Evolutionary conservation across 495 filamentous ascomycete genomes (phyloP), one percentile per base, ranked within the genome.

Genomic region (Venustampulla echinocandica): DNA sequence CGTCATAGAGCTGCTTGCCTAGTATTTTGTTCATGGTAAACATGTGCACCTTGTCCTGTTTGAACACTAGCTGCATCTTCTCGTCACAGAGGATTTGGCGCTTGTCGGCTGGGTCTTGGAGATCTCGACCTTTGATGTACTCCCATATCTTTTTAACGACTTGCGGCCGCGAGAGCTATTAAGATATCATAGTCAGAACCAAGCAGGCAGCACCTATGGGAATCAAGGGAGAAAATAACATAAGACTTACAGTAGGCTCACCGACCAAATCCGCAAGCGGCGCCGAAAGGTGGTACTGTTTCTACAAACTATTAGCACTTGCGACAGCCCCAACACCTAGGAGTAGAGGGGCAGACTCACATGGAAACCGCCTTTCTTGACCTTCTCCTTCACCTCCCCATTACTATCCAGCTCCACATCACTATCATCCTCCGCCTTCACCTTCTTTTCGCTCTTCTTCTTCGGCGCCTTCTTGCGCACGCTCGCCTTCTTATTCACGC

Each of bases 111-210:
- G 88, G 90, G 58, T 95, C 90, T 62, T 98, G 92, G 13, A 98
- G 78, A 30, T 86, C 76, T 43, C 86, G 76, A 48, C 75, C 82
- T 52, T 87, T 93, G 56, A 98, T 89, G 56, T 98, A 87, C 32
- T 81, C 79, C 92, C 92, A 98, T 36, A 98, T 80, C 55, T 81
- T 82, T 69, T 96, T 97, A 37, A 98, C 92, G 2, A 88, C 89
- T 62, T 96, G 86, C 0, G 92, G 93, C 9, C 92, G 84, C 7
- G 90, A 90, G 10, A 97, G 76, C 74, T 78, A 27, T 35, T 18
- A 35, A 22, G 28, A n/a, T n/a, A n/a, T n/a, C n/a, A n/a, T n/a
- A n/a, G n/a, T n/a, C n/a, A n/a, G n/a, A n/a, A n/a, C n/a, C n/a
- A n/a, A n/a, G n/a, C n/a, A n/a, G n/a, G n/a, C n/a, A n/a, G n/a